Conservation (phyloP, 1,139 yeast species). For the Spathaspora sp. region DNA sequence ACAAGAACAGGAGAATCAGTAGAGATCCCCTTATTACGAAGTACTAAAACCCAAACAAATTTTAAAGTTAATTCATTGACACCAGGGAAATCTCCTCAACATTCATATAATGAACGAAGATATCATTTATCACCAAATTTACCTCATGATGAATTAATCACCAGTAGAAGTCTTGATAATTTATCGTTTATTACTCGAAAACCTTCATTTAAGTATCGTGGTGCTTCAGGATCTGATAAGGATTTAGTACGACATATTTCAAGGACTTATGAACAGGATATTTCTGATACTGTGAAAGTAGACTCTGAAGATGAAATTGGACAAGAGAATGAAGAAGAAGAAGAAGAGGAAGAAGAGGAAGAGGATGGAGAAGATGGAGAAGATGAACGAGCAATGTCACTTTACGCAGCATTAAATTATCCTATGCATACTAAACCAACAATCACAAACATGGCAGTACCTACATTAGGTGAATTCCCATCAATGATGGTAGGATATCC, state of each 20-base stretch:
- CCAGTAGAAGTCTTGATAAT: conserved; percentile 23
- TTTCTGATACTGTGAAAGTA: conserved; percentile 11
- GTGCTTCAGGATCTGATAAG: conserved; percentile 17
- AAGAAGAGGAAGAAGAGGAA: conserved; percentile 8
- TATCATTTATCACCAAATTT: conserved; percentile 17
- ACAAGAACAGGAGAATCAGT: conserved; percentile 77
- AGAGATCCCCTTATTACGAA: conserved; percentile 59
- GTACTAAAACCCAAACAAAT: conserved; percentile 7
- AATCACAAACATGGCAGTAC: conserved; percentile 30
- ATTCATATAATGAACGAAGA: neutral
- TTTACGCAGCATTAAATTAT: conserved; percentile 41
- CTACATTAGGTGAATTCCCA: conserved; percentile 48
- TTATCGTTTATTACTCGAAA: conserved; percentile 20
- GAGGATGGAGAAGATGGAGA: conserved; percentile 26
- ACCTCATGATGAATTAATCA: conserved; percentile 6
- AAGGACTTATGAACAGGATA: conserved; percentile 10
- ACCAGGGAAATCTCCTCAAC: conserved; percentile 6
- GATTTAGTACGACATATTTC: conserved; percentile 11
- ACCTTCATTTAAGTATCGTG: conserved; percentile 17
- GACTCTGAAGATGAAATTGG: conserved; percentile 15
- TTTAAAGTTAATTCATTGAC: conserved; percentile 10
- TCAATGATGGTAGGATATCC: conserved; percentile 23
- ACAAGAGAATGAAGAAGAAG: conserved; percentile 19
- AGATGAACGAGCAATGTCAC: conserved; percentile 54
- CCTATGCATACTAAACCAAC: conserved; percentile 17